Conservation (phyloP, 148 eudicot species). For the Silene latifolia region DNA sequence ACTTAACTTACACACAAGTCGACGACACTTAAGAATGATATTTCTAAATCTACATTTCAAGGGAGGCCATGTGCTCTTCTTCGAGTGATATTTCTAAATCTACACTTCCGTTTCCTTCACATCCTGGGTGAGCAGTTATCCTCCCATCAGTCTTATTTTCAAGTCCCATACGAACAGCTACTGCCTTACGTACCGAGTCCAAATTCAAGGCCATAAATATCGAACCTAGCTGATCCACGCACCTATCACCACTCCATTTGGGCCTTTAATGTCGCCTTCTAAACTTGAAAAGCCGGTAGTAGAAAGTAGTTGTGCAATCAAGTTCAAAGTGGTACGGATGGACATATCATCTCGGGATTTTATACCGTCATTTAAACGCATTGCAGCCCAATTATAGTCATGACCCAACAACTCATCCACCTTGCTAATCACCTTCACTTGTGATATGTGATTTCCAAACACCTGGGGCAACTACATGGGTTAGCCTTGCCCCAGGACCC, state of each 20-base stretch:
- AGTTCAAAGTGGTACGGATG: neutral
- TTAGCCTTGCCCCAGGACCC: conserved; percentile 37
- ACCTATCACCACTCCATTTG: too few relatives aligned
- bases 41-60: too few relatives aligned
- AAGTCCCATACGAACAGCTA: neutral
- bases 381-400: conserved; percentile 42
- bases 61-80: neutral
- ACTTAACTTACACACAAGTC: too few relatives aligned
- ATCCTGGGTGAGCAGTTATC: neutral
- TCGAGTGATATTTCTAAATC: neutral
- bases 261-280: neutral
- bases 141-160: conserved; percentile 11
- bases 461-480: conserved; percentile 32
- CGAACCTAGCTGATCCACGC: neutral
- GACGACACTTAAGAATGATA: too few relatives aligned
- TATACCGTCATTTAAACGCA: conserved; percentile 31
- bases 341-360: conserved; percentile 32
- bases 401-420: conserved; percentile 43
- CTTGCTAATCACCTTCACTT: conserved; percentile 15
- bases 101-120: conserved; percentile 4
- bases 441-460: conserved; percentile 54
- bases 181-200: conserved; percentile 8
- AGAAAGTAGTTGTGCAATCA: neutral
- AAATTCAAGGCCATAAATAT: conserved; percentile 1
- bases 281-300: too few relatives aligned